These are phyloP conservation scores for Plasmodium chabaudi DNA, from an alignment of 169 alveolate species.

Conservation along the genomic window DNA sequence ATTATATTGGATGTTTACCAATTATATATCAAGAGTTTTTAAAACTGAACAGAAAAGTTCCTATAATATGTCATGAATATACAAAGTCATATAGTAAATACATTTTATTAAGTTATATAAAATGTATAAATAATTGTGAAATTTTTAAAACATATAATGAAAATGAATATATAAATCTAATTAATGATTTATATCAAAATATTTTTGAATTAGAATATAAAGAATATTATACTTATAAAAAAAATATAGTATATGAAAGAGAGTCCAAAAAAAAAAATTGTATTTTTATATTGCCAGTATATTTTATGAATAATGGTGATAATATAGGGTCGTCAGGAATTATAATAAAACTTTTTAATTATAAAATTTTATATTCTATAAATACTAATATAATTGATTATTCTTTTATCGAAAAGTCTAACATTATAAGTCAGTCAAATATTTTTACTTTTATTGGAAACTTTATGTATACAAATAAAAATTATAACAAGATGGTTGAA, in stretches of 20 bases:
- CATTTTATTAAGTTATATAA: conserved; percentile 48
- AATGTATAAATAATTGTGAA: conserved; percentile 33
- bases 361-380: conserved; percentile 59
- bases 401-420: conserved; percentile 63
- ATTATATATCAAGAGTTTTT: conserved; percentile 24
- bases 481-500: conserved; percentile 31
- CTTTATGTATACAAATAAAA: conserved; percentile 65
- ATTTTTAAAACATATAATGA: conserved; percentile 33
- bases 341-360: conserved; percentile 37
- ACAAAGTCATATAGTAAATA: conserved; percentile 55
- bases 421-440: conserved; percentile 30
- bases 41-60: conserved; percentile 24
- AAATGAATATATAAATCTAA: conserved; percentile 41
- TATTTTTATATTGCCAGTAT: conserved; percentile 34
- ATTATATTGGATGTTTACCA: conserved; percentile 55
- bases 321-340: conserved; percentile 70
- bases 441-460: conserved; percentile 62
- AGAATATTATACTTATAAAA: conserved; percentile 52
- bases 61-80: conserved; percentile 65
- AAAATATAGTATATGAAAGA: conserved; percentile 1
- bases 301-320: conserved; percentile 70
- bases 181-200: conserved; percentile 37
- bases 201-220: conserved; percentile 36
- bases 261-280: conserved; percentile 14
- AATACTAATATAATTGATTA: conserved; percentile 53